These are phyloP conservation scores for Tuber calosporum DNA, from an alignment of 495 filamentous ascomycete species.

Conservation along the genomic window DNA sequence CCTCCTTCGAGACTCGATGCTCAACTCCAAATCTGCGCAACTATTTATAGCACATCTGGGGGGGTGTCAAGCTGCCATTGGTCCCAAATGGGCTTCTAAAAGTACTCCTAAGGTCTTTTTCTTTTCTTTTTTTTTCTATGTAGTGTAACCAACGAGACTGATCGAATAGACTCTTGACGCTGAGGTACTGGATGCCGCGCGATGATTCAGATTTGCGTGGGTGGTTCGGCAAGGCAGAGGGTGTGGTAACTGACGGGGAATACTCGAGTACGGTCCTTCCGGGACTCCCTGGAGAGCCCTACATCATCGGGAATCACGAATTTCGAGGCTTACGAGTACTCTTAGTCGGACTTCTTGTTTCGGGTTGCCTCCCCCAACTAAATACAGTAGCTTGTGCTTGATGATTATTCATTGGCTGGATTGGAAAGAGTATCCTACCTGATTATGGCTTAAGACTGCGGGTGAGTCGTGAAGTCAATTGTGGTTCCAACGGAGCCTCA, in stretches of 20 bases:
- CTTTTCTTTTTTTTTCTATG: neutral
- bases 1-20: neutral
- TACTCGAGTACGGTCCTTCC: neutral
- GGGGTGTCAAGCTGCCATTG: neutral
- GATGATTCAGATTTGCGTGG: neutral
- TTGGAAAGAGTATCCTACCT: no score
- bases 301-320: no score
- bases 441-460: no score
- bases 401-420: no score
- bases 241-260: no score
- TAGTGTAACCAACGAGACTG: neutral
- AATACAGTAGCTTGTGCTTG: no score
- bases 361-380: no score
- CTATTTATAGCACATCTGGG: neutral
- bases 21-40: neutral
- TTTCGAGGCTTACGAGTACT: no score
- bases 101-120: neutral
- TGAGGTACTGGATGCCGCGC: neutral
- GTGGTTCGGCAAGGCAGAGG: neutral
- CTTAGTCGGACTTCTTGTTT: no score
- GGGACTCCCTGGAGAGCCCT: no score
- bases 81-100: neutral
- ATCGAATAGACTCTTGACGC: neutral
- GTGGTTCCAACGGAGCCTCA: no score
- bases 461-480: no score